phyloP scores from a whole-genome alignment of 108 stramenopile genomes.

The Pelagomonas calceolata region DNA sequence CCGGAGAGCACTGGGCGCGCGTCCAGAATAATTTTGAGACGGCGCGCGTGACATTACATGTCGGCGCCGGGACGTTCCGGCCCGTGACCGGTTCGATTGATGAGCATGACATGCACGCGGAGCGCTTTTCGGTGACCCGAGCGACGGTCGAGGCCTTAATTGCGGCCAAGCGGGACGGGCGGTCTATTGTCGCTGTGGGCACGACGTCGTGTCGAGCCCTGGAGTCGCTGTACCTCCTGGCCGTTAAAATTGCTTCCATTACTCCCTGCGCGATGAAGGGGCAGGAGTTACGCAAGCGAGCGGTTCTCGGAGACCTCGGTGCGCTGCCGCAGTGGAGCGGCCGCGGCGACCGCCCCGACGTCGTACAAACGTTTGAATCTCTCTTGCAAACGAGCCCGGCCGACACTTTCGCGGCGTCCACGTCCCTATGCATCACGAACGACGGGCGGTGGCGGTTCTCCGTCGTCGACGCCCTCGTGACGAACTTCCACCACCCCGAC shows the following conservation, averaged over 20 bases:
- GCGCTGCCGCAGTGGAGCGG: neutral
- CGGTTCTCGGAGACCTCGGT: too few species aligned
- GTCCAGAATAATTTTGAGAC: slow-evolving; percentile 18
- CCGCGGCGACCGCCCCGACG: neutral
- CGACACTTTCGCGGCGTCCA: too few species aligned
- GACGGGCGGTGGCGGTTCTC: slow-evolving; percentile 17
- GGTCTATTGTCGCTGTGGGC: slow-evolving; percentile 34
- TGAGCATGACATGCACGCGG: slow-evolving; percentile 45
- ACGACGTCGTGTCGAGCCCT: slow-evolving; percentile 41
- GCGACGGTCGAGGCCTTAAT: slow-evolving; percentile 24
- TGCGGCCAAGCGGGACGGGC: slow-evolving; percentile 22
- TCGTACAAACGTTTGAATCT: too few species aligned
- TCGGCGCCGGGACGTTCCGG: slow-evolving; percentile 50
- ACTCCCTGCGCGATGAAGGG: too few species aligned
- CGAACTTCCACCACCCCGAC: slow-evolving; percentile 53
- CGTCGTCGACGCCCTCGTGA: slow-evolving; percentile 37
- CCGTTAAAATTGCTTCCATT: slow-evolving; percentile 19
- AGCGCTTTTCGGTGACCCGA: slow-evolving; percentile 29
- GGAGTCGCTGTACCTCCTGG: slow-evolving; percentile 43
- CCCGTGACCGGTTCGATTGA: slow-evolving; percentile 29
- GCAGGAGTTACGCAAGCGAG: too few species aligned
- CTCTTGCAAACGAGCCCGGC: too few species aligned
- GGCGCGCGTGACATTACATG: slow-evolving; percentile 32
- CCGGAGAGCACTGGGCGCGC: slow-evolving; percentile 22
- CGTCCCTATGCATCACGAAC: too few species aligned